Base-by-base conservation (phyloP, 2,329 filamentous ascomycete species). In the Alternaria tenuissima region DNA sequence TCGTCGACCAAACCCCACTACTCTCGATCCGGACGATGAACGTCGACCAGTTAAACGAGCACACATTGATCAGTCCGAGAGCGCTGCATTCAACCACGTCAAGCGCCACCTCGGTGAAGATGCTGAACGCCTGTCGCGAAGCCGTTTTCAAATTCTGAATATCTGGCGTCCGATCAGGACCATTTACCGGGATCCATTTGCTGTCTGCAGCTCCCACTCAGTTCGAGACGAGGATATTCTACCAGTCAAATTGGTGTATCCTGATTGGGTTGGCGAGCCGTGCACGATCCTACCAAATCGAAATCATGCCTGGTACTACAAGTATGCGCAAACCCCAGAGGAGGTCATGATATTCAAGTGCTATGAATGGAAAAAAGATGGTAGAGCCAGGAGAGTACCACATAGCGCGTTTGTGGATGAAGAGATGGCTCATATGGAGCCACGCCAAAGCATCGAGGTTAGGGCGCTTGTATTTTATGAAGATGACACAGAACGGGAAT, bases 91-190 rank as follows among this genome's bases (percentile, higher is more conserved):
- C 14, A 36, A 36, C 14, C 32, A 36, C 32, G 14, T 36, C 32
- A 36, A 36, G 32, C 32, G 32, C 43, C 75, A 78, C 51, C 61
- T 77, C 2, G 72, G 73, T 24, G 68, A 71, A 7, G 74, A 77
- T 7, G 73, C 75, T 0, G 70, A 73, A 4, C 64, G 69, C 16
- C 66, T 78, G 2, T 62, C 72, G 0, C 65, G 69, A 36, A 57
- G 62, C n/a, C 68, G 76, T 18, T 70, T 74, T 3, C 72, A 78
- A 46, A 75, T 78, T 44, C 75, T 78, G 54, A 78, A 78, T 52
- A 75, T 76, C 3, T 78, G 76, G 76, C 68, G 76, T 5, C 76
- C 76, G 2, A 74, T 77, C 56, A 75, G 71, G 51, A 72, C 66
- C 2, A 70, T 78, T 2, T 65, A 70, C 32, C 64, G 72, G 2